Conservation (phyloP, 345 rosid species). For the Hibiscus mutabilis region DNA sequence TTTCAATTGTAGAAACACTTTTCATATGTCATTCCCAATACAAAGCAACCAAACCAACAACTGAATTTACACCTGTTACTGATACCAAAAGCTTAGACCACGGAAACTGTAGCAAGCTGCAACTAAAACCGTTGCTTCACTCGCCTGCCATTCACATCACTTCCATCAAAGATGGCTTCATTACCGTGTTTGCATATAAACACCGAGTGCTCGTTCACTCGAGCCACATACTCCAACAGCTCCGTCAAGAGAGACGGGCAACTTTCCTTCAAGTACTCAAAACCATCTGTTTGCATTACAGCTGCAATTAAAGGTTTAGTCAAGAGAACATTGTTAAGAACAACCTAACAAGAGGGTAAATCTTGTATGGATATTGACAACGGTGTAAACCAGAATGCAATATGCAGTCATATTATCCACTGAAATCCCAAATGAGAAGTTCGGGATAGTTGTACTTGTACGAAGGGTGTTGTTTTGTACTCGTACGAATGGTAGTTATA, state of each 20-base stretch:
- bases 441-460: no score
- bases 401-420: not conserved
- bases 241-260: conserved; percentile 52
- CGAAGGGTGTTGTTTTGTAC: no score
- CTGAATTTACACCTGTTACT: not conserved
- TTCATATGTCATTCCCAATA: not conserved
- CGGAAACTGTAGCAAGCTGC: not conserved
- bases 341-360: not conserved
- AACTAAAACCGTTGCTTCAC: conserved; percentile 56
- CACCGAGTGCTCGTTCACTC: conserved; percentile 36
- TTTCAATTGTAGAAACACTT: not conserved
- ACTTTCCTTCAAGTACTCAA: conserved; percentile 52
- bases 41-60: conserved; percentile 7
- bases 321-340: not conserved
- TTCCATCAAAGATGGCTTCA: conserved; percentile 45
- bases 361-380: not conserved
- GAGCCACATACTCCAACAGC: conserved; percentile 50
- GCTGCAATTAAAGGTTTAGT: conserved; percentile 23
- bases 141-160: conserved; percentile 52
- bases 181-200: conserved; percentile 27
- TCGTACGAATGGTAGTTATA: not conserved
- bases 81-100: no score
- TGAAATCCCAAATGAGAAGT: not conserved
- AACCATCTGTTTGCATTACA: conserved; percentile 67
- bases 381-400: not conserved